Conservation (phyloP, 257 asterid genomes). For the Rauvolfia tetraphylla region DNA sequence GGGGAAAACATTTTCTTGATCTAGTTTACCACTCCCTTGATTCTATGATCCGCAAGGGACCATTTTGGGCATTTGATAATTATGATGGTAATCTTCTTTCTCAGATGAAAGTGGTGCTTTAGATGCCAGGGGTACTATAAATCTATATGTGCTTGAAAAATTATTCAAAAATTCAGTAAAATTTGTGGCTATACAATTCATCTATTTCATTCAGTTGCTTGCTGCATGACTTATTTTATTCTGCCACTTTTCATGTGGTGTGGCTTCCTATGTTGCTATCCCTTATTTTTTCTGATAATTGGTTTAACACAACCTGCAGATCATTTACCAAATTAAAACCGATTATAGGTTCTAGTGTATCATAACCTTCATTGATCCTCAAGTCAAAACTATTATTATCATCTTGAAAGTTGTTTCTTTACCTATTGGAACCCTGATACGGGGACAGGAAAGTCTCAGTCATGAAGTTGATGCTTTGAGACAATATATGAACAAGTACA, state of each 20-base stretch:
- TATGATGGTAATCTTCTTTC: neutral
- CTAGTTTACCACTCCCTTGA: neutral
- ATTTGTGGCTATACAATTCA: neutral
- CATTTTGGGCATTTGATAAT: neutral
- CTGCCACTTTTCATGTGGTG: neutral
- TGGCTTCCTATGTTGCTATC: neutral
- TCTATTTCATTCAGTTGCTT: neutral
- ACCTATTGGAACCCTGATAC: neutral
- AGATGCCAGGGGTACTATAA: neutral
- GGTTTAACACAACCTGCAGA: neutral
- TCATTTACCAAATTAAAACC: no score
- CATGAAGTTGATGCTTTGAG: neutral
- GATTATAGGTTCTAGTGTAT: neutral
- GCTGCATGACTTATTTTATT: neutral
- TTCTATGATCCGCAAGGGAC: neutral
- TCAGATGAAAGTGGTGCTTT: neutral
- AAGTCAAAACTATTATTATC: neutral
- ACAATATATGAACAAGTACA: neutral
- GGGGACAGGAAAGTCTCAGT: neutral
- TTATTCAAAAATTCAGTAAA: no score
- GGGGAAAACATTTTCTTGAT: neutral
- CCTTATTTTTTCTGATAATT: neutral
- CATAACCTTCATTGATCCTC: neutral
- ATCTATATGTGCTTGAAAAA: neutral
- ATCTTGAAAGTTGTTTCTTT: neutral